Evolutionary conservation across 2,329 filamentous ascomycete species (phyloP).

Genomic region (Calonectria montana): DNA sequence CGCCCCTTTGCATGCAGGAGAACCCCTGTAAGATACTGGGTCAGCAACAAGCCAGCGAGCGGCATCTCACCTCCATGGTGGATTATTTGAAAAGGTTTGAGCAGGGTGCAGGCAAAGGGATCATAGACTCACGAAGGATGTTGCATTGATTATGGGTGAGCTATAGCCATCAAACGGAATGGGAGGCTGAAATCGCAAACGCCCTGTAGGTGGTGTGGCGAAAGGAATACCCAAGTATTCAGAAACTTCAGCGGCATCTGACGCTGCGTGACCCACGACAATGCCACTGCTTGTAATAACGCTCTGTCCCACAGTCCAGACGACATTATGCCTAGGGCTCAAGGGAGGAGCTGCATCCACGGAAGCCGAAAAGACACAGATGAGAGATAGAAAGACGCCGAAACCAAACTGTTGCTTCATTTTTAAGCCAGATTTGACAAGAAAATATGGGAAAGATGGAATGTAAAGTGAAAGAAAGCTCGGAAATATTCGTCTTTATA

Average conservation of each 20-base stretch:
- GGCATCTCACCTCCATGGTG: no score
- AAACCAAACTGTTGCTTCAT: no score
- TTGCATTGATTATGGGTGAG: background rate
- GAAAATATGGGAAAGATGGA: no score
- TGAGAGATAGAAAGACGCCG: no score
- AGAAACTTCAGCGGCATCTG: background rate
- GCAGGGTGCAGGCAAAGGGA: no score
- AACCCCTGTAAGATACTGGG: background rate
- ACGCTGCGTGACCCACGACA: background rate
- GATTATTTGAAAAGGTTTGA: no score
- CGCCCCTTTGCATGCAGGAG: background rate
- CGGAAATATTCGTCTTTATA: no score
- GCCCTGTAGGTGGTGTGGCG: background rate
- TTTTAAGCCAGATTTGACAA: no score
- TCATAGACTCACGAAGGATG: background rate
- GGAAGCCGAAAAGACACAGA: no score
- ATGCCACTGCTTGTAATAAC: background rate
- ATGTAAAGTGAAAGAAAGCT: no score
- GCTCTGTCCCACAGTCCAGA: background rate
- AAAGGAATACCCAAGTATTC: background rate
- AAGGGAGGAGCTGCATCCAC: no score
- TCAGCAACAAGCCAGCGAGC: background rate
- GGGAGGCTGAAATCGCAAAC: background rate
- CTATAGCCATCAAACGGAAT: background rate
- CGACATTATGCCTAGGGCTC: no score